These are phyloP conservation scores for Schoenoplectus tabernaemontani DNA, from an alignment of 202 grass and related monocot genomes.

Conservation along the genomic window DNA sequence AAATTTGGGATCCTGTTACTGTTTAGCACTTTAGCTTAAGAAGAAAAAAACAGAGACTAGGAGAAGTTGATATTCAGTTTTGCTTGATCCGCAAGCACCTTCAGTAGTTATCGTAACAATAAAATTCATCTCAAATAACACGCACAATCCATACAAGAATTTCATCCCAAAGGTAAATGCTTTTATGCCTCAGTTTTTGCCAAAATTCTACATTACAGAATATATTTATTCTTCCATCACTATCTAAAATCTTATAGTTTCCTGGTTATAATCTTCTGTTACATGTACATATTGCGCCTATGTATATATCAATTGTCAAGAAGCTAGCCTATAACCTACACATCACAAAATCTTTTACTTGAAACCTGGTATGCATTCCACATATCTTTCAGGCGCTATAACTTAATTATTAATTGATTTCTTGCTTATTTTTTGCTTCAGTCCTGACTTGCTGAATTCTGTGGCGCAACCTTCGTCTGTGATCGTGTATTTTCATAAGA, in stretches of 20 bases:
- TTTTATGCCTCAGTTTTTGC: background rate
- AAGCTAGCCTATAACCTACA: conserved; percentile 7
- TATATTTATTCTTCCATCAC: background rate
- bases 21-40: no score
- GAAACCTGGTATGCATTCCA: background rate
- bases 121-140: no score
- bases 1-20: no score
- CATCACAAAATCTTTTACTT: conserved; percentile 19
- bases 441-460: conserved; percentile 58
- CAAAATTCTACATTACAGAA: conserved; percentile 14
- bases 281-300: conserved; percentile 16
- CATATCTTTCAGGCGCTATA: background rate
- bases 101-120: no score
- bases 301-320: conserved; percentile 3
- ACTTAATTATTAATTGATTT: background rate
- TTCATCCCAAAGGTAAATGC: no score
- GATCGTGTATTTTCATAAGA: conserved; percentile 90
- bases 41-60: no score
- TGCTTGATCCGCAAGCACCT: no score
- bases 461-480: conserved; percentile 58
- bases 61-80: no score
- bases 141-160: no score
- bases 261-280: conserved; percentile 12
- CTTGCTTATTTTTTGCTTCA: conserved; percentile 28
- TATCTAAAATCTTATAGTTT: background rate